Base-by-base conservation (phyloP, 2,329 filamentous ascomycete species). In the Colletotrichum chlorophyti region DNA sequence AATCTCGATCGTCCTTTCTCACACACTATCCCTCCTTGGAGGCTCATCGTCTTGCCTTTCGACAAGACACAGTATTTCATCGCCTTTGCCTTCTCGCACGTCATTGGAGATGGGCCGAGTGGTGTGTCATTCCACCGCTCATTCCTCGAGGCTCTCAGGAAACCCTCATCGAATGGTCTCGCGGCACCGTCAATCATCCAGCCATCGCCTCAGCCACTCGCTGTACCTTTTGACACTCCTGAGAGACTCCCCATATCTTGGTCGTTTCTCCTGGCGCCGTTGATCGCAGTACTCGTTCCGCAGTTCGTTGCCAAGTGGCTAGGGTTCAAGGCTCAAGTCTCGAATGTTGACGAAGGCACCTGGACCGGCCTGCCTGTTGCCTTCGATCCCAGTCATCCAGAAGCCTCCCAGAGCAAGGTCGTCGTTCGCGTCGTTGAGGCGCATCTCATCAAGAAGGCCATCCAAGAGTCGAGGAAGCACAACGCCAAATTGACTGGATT, bases 21-120 rank as follows among this genome's bases (percentile, higher is more conserved):
- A 15, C 60, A 19, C 19, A 52, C 41, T 4, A 63, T 67, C 0
- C 78, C 78, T 6, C 74, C 75, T 19, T 81, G 79, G 79, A 70
- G 70, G 34, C 69, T 79, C n/a, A 65, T 73, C 27, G 67, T 79
- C 6, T 53, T 72, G 5, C 71, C 70, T 14, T 46, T 76, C 2
- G 15, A 40, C 1, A 40, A 48, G 1, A 21, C 34, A 11, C 64
- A 68, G 12, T 70, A 63, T 60, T 72, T 75, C 37, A 66, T 79
- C 6, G 67, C 70, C 0, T 80, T 79, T 49, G 65, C 69, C 1
- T 79, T 68, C 63, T 80, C 76, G 0, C 79, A 82, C 64, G 65
- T 69, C 2, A 66, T 77, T 4, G 75, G 74, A 7, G 79, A 82
- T 60, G 79, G 78, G 0, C 70, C 69, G 32, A 74, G 72, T 1